Base-by-base conservation (phyloP, 2,329 filamentous ascomycete genomes). In the Septoria petroselini region DNA sequence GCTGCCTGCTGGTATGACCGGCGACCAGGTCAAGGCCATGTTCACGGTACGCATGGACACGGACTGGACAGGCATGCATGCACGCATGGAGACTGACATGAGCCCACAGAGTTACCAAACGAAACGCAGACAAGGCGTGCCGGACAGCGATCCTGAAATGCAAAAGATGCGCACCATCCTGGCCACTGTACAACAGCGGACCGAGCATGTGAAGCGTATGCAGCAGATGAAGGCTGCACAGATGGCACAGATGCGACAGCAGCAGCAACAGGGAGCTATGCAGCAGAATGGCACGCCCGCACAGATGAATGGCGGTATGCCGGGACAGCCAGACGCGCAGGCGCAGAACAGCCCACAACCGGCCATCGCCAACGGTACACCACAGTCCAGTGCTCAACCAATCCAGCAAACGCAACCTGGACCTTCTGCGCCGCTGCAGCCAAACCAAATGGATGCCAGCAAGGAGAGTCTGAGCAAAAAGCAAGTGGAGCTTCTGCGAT, bases 51-150 rank as follows among this genome's bases (percentile, higher is more conserved):
- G 77, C 71, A 14, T 25, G 21, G 18, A 27, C 34, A 52, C 33
- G 43, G 47, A 15, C n/a, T 41, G 14, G 4, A 18, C 14, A 15
- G 15, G 15, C n/a, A n/a, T n/a, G n/a, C n/a, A n/a, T 34, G 37
- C 19, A 45, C 30, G 45, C 4, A 17, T n/a, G 19, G 23, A 42
- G 41, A 41, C 57, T 61, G 37, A 59, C 44, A 35, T 29, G 30
- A 17, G 18, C 27, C 25, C 21, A 34, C 63, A 96, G 91, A 90
- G 88, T 79, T 93, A 87, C 59, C 85, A 87, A 65, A 82, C 88
- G 68, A 90, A 97, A 86, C 93, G 91, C 71, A 81, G 87, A 48
- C 79, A 85, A 62, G 91, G 91, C 60, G 85, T 94, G 18, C 82
- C 88, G 33, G 79, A 83, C 49, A 85, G 79, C 49, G 90, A 97